Evolutionary conservation across 1,139 yeast species (phyloP), one percentile per base, ranked within the genome.

Genomic region (Ashbya aceris): DNA sequence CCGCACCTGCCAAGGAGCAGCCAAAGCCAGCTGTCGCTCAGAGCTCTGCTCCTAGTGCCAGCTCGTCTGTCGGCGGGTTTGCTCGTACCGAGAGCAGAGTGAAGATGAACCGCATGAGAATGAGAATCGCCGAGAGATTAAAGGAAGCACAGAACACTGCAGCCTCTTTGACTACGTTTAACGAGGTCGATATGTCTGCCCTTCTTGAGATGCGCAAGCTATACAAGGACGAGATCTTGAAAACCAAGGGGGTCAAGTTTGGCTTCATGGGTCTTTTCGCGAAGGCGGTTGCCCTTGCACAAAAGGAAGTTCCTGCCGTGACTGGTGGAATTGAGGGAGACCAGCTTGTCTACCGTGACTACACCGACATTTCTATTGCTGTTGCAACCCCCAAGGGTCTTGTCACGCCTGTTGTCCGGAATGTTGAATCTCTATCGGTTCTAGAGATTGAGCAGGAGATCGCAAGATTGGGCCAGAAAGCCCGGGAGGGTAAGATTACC

Each of bases 181-280:
- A 91, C 69, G 98, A 91, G 71, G 95, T 86, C 51, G 98, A 91
- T 71, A 91, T 91, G 98, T 73, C 94, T 48, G 79, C 83, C 51
- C 70, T 91, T 59, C 74, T 93, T 74, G 94, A 86, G 61, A 81
- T 93, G 91, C 83, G 99, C 73, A 89, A 89, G 69, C 73, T 83
- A 52, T 91, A 91, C 76, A 91, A 91, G 74, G 99, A 91, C 61
- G 98, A 91, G 69, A 76, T 93, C 64, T 76, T 93, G 62, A 93
- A 89, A 71, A 83, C 83, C 69, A 85, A 89, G 51, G 96, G 96
- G 58, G 75, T 83, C 68, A 93, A 93, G 74, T 76, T 91, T 57
- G 99, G 99, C 49, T 91, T 91, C 77, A 91, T 91, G 98, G 97
- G 98, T 66, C 87, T 95, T 30, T 91, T 91, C 72, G 80, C 97